Conservation (phyloP, 2,329 filamentous ascomycete genomes). For the Byssochlamys sp. region DNA sequence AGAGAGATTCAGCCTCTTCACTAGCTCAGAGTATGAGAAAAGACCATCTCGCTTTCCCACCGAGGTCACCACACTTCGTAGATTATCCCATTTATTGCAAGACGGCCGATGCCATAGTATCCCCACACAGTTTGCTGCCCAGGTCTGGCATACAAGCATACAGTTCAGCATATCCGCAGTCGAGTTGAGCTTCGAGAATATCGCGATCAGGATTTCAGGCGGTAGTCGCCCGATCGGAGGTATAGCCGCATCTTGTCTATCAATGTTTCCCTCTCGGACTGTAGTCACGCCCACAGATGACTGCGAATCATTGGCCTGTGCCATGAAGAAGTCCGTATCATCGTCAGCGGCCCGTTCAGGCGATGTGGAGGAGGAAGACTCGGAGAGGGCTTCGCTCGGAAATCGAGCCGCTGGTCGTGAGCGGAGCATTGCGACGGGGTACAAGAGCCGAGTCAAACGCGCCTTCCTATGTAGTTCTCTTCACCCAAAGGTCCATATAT, state of each 20-base stretch:
- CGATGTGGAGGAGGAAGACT: conserved; percentile 38
- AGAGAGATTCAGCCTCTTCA: conserved; percentile 85
- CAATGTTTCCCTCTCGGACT: conserved; percentile 62
- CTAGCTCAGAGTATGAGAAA: conserved; percentile 80
- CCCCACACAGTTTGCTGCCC: conserved; percentile 86
- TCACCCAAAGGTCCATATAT: background rate
- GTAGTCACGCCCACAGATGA: conserved; percentile 79
- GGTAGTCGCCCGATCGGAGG: conserved; percentile 72
- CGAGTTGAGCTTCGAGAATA: conserved; percentile 74
- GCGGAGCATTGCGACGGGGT: conserved; percentile 25
- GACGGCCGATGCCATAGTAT: conserved; percentile 89
- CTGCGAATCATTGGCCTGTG: conserved; percentile 75
- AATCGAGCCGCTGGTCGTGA: conserved; percentile 26
- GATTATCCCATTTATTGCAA: conserved; percentile 76
- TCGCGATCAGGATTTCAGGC: conserved; percentile 85
- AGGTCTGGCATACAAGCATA: conserved; percentile 88
- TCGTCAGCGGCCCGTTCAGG: conserved; percentile 58
- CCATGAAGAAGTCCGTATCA: conserved; percentile 87
- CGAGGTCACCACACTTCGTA: conserved; percentile 70
- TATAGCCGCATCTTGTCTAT: conserved; percentile 25
- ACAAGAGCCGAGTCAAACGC: background rate
- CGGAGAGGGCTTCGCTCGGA: conserved; percentile 32
- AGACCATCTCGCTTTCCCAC: conserved; percentile 63
- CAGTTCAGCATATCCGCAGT: conserved; percentile 71
- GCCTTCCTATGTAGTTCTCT: background rate